Evolutionary conservation across 352 stramenopile genomes (phyloP).

Genomic region (Sclerospora graminicola): DNA sequence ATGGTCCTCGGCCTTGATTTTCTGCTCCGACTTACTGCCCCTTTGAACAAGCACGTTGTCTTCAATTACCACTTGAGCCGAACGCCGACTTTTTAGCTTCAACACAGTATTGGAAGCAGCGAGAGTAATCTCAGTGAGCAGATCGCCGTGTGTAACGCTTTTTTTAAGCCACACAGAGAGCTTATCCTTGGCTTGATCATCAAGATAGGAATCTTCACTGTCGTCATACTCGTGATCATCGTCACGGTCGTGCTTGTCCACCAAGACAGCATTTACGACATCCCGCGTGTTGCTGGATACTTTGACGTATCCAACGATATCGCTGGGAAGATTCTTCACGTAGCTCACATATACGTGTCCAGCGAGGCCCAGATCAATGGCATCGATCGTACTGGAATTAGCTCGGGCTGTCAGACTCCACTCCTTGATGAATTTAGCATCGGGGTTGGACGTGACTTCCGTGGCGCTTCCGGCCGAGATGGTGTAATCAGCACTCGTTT

Average conservation of each 20-base stretch:
- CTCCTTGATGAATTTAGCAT: constrained; percentile 17
- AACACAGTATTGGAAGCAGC: constrained; percentile 11
- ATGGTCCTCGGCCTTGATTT: constrained; percentile 14
- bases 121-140: constrained; percentile 23
- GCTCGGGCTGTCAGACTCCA: constrained; percentile 16
- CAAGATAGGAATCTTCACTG: background rate
- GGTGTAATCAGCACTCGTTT: too few relatives aligned
- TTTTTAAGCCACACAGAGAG: constrained; percentile 12
- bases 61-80: constrained; percentile 14
- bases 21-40: constrained; percentile 11
- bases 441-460: too few relatives aligned
- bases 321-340: constrained; percentile 5
- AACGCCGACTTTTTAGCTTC: constrained; percentile 13
- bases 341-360: constrained; percentile 23
- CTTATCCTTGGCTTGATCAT: background rate
- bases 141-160: constrained; percentile 5
- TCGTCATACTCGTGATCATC: constrained; percentile 10
- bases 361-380: constrained; percentile 15
- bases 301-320: constrained; percentile 22
- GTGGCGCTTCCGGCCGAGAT: too few relatives aligned
- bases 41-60: constrained; percentile 13
- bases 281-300: constrained; percentile 12
- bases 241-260: constrained; percentile 5
- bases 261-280: constrained; percentile 12
- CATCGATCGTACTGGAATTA: constrained; percentile 13